phyloP scores from a whole-genome alignment of 2,329 filamentous ascomycete species.

The Cadophora sp. region DNA sequence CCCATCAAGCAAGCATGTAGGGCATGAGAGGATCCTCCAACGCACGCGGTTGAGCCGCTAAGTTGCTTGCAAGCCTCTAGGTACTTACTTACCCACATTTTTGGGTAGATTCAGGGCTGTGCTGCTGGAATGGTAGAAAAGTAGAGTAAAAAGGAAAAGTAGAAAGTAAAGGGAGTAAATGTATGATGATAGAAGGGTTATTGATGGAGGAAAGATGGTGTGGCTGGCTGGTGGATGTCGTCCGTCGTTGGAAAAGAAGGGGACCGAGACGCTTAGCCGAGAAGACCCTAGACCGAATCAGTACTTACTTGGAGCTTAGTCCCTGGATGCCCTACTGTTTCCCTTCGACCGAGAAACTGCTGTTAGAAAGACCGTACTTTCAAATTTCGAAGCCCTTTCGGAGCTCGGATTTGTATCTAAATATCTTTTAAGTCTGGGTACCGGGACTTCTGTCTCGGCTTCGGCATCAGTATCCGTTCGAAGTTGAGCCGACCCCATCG shows the following conservation, averaged over 20 bases:
- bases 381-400: background rate
- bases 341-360: background rate
- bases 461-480: background rate
- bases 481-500: conserved; percentile 3
- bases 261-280: background rate
- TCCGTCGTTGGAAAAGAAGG: background rate
- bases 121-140: background rate
- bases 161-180: too few relatives aligned
- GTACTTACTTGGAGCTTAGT: too few relatives aligned
- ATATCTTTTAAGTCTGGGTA: background rate
- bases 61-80: too few relatives aligned
- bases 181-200: background rate
- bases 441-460: background rate
- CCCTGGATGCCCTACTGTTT: background rate
- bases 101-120: background rate
- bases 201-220: background rate
- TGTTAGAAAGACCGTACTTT: too few relatives aligned
- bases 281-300: background rate
- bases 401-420: background rate
- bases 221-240: background rate
- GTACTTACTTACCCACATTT: too few relatives aligned
- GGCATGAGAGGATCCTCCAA: too few relatives aligned
- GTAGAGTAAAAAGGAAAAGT: too few relatives aligned
- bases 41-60: too few relatives aligned
- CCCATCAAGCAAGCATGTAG: background rate